Evolutionary conservation across 768 basidiomycete species (phyloP).

Genomic region (Suillus variegatus): DNA sequence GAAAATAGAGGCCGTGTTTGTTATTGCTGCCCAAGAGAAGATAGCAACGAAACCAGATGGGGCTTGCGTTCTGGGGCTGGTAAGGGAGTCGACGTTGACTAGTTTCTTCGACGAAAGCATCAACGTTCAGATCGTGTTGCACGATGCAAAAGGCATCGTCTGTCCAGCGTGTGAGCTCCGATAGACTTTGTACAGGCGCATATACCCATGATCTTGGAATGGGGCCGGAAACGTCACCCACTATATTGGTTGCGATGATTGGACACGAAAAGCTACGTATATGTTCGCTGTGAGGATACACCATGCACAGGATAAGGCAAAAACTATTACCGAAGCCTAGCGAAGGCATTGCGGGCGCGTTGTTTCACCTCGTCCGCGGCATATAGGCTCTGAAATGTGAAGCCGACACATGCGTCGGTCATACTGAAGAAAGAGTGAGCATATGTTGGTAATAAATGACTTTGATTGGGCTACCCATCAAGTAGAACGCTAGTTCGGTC

Average conservation of each 20-base stretch:
- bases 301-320: neutral
- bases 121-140: constrained; percentile 16
- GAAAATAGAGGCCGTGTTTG: constrained; percentile 26
- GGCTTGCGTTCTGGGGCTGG: constrained; percentile 2
- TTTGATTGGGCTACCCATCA: constrained; percentile 10
- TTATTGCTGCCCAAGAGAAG: constrained; percentile 15
- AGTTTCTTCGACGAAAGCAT: constrained; percentile 19
- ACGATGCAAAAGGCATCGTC: constrained; percentile 20
- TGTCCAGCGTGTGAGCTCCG: constrained; percentile 25
- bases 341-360: constrained; percentile 11
- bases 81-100: constrained; percentile 20
- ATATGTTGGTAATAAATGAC: neutral
- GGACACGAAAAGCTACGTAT: constrained; percentile 14
- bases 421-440: constrained; percentile 1
- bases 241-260: constrained; percentile 14
- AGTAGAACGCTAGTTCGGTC: constrained; percentile 10
- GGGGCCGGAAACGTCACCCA: constrained; percentile 2
- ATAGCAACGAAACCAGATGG: constrained; percentile 13
- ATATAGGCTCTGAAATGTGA: constrained; percentile 10
- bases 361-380: constrained; percentile 6
- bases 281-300: neutral
- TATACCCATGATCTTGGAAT: constrained; percentile 18
- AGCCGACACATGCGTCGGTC: constrained; percentile 14
- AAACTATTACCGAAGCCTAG: constrained; percentile 12
- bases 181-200: constrained; percentile 14